A percentile compares a stretch with the other conserved stretches of the same genome.
Conservation (phyloP, 345 rosid genomes). For the Eucalyptus marginata region DNA sequence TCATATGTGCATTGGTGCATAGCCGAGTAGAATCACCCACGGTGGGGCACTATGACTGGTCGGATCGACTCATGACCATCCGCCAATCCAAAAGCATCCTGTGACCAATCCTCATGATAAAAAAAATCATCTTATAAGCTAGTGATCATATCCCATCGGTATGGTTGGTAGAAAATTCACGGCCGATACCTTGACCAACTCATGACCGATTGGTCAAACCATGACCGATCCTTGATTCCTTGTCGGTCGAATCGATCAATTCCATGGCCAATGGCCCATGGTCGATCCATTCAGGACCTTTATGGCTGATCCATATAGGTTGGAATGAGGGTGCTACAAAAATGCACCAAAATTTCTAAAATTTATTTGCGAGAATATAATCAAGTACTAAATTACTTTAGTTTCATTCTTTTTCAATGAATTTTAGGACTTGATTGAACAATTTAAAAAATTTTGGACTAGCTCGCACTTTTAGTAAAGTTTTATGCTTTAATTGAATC, state of each 20-base stretch:
- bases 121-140: too few relatives aligned
- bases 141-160: too few relatives aligned
- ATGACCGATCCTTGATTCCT: too few relatives aligned
- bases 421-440: neutral
- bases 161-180: too few relatives aligned
- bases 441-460: neutral
- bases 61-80: too few relatives aligned
- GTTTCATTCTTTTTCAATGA: neutral
- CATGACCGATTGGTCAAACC: too few relatives aligned
- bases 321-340: too few relatives aligned
- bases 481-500: neutral
- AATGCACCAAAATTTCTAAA: neutral
- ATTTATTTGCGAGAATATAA: neutral
- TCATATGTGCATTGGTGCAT: too few relatives aligned
- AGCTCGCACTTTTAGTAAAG: neutral
- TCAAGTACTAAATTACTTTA: neutral
- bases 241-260: accelerated
- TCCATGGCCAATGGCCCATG: too few relatives aligned
- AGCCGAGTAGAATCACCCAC: accelerated
- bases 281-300: accelerated
- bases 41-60: accelerated
- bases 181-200: accelerated
- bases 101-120: too few relatives aligned
- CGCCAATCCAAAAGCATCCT: too few relatives aligned
- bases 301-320: accelerated